Evolutionary conservation across 2,329 filamentous ascomycete genomes (phyloP).

Genomic region (Trichoderma lentiforme): DNA sequence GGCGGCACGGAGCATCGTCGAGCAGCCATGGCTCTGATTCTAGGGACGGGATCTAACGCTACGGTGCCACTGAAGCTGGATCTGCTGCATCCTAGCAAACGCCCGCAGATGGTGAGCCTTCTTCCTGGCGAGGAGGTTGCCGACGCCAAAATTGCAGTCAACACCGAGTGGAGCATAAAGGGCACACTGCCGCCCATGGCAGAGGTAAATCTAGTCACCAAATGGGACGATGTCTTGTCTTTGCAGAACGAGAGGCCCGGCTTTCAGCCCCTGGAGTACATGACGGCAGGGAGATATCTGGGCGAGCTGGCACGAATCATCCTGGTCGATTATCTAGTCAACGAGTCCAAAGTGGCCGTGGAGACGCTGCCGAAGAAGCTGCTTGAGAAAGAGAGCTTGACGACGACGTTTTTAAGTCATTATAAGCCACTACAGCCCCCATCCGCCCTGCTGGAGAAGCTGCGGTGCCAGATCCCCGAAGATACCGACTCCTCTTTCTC

Average conservation of each 20-base stretch:
- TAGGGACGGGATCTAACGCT: constrained; percentile 78
- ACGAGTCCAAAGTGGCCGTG: constrained; percentile 36
- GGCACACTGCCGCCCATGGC: constrained; percentile 67
- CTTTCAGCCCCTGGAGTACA: constrained; percentile 81
- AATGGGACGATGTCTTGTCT: constrained; percentile 69
- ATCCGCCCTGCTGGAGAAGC: constrained; percentile 43
- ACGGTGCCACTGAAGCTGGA: constrained; percentile 68
- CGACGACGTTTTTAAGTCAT: constrained; percentile 70
- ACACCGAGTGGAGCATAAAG: constrained; percentile 81
- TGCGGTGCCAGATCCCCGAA: constrained; percentile 52
- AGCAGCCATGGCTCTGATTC: constrained; percentile 75
- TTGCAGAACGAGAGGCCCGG: constrained; percentile 65
- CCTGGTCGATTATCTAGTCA: constrained; percentile 61
- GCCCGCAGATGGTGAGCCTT: constrained; percentile 46
- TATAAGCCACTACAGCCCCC: constrained; percentile 53
- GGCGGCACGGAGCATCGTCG: constrained; percentile 58
- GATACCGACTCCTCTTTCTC: constrained; percentile 44
- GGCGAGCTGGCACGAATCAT: constrained; percentile 73
- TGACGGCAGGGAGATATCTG: constrained; percentile 75
- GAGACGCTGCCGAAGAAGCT: constrained; percentile 54
- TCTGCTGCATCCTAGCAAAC: constrained; percentile 62
- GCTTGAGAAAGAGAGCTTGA: constrained; percentile 58
- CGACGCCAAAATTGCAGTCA: constrained; percentile 68
- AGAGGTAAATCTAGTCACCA: constrained; percentile 60
- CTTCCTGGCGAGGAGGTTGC: constrained; percentile 44